phyloP scores from a whole-genome alignment of 179 eudicot species.

The Gypsophila paniculata region DNA sequence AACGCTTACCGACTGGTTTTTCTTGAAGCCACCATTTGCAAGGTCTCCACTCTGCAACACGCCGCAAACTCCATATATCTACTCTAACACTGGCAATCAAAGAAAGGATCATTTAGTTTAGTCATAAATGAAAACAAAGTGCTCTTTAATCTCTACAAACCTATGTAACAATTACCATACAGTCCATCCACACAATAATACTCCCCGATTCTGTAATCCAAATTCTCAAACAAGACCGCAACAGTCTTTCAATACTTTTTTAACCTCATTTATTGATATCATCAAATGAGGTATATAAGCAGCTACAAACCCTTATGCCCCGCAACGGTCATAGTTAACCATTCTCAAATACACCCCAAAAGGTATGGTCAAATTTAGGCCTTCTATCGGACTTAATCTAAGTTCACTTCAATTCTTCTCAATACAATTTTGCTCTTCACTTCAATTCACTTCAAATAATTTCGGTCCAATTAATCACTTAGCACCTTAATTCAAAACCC shows the following conservation, averaged over 20 bases:
- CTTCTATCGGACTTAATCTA: too few relatives aligned
- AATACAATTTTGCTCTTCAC: too few relatives aligned
- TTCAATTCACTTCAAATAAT: too few relatives aligned
- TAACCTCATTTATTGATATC: too few relatives aligned
- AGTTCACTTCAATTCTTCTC: too few relatives aligned
- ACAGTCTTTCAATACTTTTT: too few relatives aligned
- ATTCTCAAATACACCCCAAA: neutral
- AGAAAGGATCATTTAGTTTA: neutral
- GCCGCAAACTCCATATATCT: constrained; percentile 69
- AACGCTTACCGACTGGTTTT: constrained; percentile 48
- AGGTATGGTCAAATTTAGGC: neutral
- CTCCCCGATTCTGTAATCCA: too few relatives aligned
- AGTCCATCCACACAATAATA: neutral
- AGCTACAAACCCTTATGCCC: too few relatives aligned
- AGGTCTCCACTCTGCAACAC: constrained; percentile 76
- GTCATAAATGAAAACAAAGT: neutral
- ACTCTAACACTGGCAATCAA: constrained; percentile 23
- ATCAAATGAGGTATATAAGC: too few relatives aligned
- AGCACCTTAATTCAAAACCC: neutral
- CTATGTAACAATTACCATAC: neutral
- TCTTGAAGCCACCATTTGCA: constrained; percentile 83
- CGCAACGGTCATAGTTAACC: too few relatives aligned
- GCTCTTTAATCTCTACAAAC: neutral
- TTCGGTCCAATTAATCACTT: too few relatives aligned
- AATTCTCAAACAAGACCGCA: too few relatives aligned